Evolutionary conservation across 2,329 filamentous ascomycete species (phyloP).

Genomic region (Cryphonectria naterciae): DNA sequence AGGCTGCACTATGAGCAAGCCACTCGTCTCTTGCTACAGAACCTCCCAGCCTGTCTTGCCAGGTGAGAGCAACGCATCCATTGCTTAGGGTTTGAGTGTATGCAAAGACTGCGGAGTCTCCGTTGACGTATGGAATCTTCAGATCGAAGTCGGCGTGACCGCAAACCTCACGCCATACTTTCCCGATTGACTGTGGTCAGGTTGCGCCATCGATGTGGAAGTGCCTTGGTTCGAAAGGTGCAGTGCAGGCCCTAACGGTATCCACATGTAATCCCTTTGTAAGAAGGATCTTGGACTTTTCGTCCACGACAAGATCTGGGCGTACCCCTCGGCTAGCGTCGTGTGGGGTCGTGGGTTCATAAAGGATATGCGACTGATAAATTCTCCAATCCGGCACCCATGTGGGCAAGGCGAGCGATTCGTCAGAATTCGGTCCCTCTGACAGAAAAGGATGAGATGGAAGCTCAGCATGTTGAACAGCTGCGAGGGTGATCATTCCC

Average conservation of each 20-base stretch:
- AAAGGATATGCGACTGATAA: background rate
- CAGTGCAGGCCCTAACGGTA: background rate
- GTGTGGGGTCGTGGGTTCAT: background rate
- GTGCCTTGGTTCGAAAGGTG: background rate
- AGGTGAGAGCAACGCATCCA: background rate
- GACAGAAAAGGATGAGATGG: background rate
- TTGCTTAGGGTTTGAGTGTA: background rate
- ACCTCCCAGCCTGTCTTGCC: background rate
- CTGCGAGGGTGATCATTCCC: background rate
- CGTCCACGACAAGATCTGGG: background rate
- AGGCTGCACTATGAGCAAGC: background rate
- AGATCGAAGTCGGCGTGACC: background rate
- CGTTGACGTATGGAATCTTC: background rate
- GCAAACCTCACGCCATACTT: background rate
- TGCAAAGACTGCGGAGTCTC: background rate
- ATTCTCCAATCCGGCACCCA: background rate
- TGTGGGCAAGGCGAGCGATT: background rate
- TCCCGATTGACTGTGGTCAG: background rate
- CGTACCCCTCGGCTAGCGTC: background rate
- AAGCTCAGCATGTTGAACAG: background rate
- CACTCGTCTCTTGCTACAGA: background rate
- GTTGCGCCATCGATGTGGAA: background rate
- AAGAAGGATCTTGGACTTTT: background rate
- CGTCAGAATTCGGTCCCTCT: background rate
- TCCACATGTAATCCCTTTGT: background rate